These are phyloP conservation scores for Heterobasidion annosum DNA, from an alignment of 1,284 basidiomycete genomes.

Conservation along the genomic window DNA sequence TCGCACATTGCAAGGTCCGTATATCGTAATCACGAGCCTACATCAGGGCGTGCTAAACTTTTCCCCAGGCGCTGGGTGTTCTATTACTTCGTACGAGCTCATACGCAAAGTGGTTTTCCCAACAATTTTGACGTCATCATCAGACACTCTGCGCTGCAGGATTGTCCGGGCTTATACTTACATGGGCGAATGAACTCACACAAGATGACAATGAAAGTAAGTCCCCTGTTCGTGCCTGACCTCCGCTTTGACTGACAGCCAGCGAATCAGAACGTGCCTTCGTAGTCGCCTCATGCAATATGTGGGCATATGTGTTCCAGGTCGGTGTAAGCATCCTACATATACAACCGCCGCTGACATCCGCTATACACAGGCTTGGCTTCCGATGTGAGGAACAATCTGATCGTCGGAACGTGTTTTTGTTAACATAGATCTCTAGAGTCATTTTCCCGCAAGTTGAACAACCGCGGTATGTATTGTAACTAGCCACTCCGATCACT, in stretches of 20 bases:
- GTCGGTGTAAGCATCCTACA: background rate
- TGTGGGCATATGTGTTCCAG: slow-evolving; percentile 25
- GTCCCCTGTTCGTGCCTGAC: slow-evolving; percentile 4
- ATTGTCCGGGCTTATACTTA: slow-evolving; percentile 27
- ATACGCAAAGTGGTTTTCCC: background rate
- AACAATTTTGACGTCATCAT: background rate
- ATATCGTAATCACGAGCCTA: too few relatives aligned
- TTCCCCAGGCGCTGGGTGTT: slow-evolving; percentile 27
- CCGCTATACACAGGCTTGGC: slow-evolving; percentile 20
- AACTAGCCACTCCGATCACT: too few relatives aligned
- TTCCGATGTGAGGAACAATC: slow-evolving; percentile 1
- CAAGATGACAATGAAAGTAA: slow-evolving; percentile 28
- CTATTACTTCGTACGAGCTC: slow-evolving; percentile 24
- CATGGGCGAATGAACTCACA: slow-evolving; percentile 32
- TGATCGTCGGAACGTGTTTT: too few relatives aligned
- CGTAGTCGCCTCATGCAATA: slow-evolving; percentile 30
- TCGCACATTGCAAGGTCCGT: slow-evolving; percentile 22
- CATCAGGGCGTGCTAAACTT: background rate
- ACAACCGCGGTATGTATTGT: too few relatives aligned
- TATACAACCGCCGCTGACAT: background rate
- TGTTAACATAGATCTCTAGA: too few relatives aligned
- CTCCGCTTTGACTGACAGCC: background rate
- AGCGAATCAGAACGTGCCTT: slow-evolving; percentile 25
- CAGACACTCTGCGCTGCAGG: slow-evolving; percentile 19
- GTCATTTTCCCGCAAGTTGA: too few relatives aligned